Evolutionary conservation across 768 basidiomycete genomes (phyloP), one percentile per base, ranked within the genome.

Genomic region (Lanmaoa rubissima): DNA sequence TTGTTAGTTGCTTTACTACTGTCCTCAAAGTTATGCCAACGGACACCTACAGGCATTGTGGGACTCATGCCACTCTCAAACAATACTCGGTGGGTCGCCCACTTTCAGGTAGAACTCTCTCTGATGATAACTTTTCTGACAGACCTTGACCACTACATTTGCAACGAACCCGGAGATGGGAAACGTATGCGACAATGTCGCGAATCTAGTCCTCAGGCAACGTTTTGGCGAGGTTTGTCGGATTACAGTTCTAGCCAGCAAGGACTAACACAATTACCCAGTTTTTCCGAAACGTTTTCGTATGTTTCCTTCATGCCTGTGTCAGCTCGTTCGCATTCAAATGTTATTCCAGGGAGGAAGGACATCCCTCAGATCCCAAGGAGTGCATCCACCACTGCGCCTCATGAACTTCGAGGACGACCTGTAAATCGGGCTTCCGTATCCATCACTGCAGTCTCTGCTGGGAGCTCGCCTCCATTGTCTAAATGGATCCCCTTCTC

Each of bases 31-130:
- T 40, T 40, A n/a, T 24, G 34, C 50, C 41, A 38, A 60, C 31
- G 21, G 45, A 35, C 11, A 12, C 17, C 3, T 21, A 12, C 51
- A 70, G 69, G 69, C 69, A 38, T 39, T 72, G 14, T 68, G 60
- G 56, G 70, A 70, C 42, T 64, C 70, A 4, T 70, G 69, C 26
- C 70, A 70, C 24, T 71, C 70, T 6, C 55, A 63, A 7, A 70
- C 69, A 1, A 68, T 70, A 13, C 59, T 70, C n/a, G 69, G 70
- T 68, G 8, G 35, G 56, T 6, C 49, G 4, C 17, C 41, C 16
- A 17, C 38, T n/a, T 42, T 42, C 14, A n/a, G 24, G 8, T 14
- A 2, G 26, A 45, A 9, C 42, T 48, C 13, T 38, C 6, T 16
- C 42, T 47, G 6, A 44, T n/a, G 32, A 31, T 31, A 19, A 19